phyloP scores from a whole-genome alignment of 176 grass and related monocot species.

The Puya raimondii region DNA sequence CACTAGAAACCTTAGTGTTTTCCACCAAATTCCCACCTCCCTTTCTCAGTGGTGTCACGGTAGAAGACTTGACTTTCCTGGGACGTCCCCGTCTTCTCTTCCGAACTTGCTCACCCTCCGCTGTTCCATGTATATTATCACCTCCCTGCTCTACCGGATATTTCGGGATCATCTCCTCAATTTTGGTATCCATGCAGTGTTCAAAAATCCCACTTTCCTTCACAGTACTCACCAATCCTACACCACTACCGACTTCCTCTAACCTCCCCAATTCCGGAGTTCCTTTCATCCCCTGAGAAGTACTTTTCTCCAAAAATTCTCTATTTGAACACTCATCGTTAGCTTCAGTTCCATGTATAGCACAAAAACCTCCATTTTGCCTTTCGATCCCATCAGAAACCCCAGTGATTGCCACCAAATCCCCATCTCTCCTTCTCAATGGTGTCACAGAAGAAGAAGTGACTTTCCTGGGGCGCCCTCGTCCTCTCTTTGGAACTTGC shows the following conservation, averaged over 20 bases:
- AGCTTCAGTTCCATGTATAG: neutral
- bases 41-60: slow-evolving; percentile 11
- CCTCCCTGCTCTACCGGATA: neutral
- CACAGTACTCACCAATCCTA: neutral
- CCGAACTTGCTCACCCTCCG: neutral
- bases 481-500: slow-evolving; percentile 5
- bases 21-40: neutral
- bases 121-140: neutral
- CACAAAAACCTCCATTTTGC: neutral
- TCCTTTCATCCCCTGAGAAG: neutral
- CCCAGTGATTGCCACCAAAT: neutral
- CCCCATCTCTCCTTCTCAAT: slow-evolving; percentile 45
- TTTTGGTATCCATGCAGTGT: neutral
- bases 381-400: neutral
- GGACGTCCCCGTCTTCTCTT: slow-evolving; percentile 22
- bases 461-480: slow-evolving; percentile 1
- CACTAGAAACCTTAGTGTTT: neutral
- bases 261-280: neutral
- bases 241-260: neutral
- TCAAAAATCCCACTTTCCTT: neutral
- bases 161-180: neutral
- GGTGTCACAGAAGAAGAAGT: neutral
- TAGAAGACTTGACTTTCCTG: slow-evolving; percentile 3
- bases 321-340: neutral
- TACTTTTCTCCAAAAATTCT: neutral